Evolutionary conservation across 805 yeast species (phyloP).

Genomic region (Cyberlindnera euphorbiae): DNA sequence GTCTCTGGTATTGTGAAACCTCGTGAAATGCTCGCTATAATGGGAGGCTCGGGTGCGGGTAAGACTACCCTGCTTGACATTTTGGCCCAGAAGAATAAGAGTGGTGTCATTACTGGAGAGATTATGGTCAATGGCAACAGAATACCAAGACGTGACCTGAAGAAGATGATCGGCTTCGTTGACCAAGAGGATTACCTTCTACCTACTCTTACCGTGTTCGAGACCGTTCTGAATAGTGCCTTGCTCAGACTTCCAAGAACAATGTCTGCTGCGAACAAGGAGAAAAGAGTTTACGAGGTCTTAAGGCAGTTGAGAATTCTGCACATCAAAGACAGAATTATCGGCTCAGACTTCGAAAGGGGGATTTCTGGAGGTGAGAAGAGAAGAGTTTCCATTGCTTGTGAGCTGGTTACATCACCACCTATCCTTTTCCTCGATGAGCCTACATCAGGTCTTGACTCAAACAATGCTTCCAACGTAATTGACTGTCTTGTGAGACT

Average conservation of each 20-base stretch:
- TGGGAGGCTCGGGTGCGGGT: conserved; percentile 99
- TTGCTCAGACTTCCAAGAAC: conserved; percentile 75
- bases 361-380: conserved; percentile 95
- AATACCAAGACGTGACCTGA: conserved; percentile 38
- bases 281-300: conserved; percentile 77
- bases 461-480: conserved; percentile 89
- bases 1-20: conserved; percentile 79
- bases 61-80: conserved; percentile 92
- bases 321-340: conserved; percentile 75
- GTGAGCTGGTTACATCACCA: conserved; percentile 88
- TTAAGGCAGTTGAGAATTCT: conserved; percentile 79
- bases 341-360: conserved; percentile 84
- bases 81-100: conserved; percentile 80
- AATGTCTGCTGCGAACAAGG: conserved; percentile 72
- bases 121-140: conserved; percentile 72
- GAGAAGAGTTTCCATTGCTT: conserved; percentile 87
- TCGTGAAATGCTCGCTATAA: conserved; percentile 86
- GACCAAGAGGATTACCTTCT: conserved; percentile 91
- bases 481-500: conserved; percentile 77
- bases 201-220: conserved; percentile 93
- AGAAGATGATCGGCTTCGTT: conserved; percentile 82
- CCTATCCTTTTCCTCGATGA: conserved; percentile 80
- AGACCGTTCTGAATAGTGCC: conserved; percentile 91
- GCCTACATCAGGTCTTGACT: conserved; percentile 94
- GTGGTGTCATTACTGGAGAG: conserved; percentile 64